Evolutionary conservation across 345 rosid species (phyloP), one percentile per base, ranked within the genome.

Genomic region (Gynandropsis gynandra): DNA sequence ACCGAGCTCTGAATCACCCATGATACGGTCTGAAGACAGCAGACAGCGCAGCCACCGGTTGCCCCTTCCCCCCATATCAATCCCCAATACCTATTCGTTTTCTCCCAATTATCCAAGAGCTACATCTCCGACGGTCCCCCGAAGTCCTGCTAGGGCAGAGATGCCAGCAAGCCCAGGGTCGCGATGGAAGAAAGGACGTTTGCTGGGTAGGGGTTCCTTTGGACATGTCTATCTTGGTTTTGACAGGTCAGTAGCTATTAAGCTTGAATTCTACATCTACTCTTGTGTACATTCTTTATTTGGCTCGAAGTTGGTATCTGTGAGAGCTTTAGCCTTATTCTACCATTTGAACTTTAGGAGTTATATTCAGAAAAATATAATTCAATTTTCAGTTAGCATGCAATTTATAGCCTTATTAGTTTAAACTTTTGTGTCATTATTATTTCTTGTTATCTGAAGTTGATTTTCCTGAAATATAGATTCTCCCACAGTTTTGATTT

Each of bases 61-160:
- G 58, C 98, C 98, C 44, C 97, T 87, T 52, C 98, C 98, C 3
- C 98, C 95, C 0, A 52, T 85, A 58, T 58, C 74, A 65, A 70
- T 85, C 40, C 76, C 87, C 20, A 85, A 74, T 66, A 54, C 87
- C 9, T 85, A 77, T 62, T 88, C 86, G 0, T 87, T 92, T 62
- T 87, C 97, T 24, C 95, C 83, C 56, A 68, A 88, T 14, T 79
- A 85, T 76, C 87, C 97, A 44, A 74, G 88, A 40, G 95, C 80
- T 24, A 77, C 95, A 37, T 92, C 98, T 47, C 98, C 98, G 15
- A 87, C 98, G 20, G 76, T 92, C 38, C 94, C 97, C 6, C 79
- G 97, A 63, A 92, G 98, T 79, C 97, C 98, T 40, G 82, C 82
- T 35, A 81, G 90, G 62, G 73, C 83, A 47, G 98, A 87, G 59